Base-by-base conservation (phyloP, 441 rosid species). In the Kokia cookei region DNA sequence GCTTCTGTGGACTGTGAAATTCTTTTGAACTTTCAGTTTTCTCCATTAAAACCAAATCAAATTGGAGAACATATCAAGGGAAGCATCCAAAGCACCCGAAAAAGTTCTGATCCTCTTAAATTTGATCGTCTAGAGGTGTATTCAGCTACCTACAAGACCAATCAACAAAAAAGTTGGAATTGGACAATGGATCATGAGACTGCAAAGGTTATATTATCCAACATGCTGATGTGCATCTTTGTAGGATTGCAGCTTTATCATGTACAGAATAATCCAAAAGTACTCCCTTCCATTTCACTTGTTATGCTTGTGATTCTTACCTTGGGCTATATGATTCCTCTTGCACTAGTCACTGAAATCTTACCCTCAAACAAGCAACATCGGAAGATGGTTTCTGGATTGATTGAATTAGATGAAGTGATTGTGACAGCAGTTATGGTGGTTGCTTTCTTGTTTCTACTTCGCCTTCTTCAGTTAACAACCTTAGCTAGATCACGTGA, bases 1-100 rank as follows among this genome's bases (percentile, higher is more conserved):
- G 73, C n/a, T 5, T 66, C 58, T 12, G 10, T 40, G 62, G 87
- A 80, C 79, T 82, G 87, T 61, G 83, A 83, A 65, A 77, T 80
- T 42, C 77, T 76, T 24, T 42, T 82, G 60, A 82, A 24, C 17
- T 40, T 80, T 40, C 84, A 78, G 47, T 77, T 83, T 50, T 65
- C 80, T 62, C 84, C 82, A 2, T 15, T 78, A 19, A 22, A 59
- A 54, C 62, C 50, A 14, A 35, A 35, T 37, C 51, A 45, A 47
- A 74, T 42, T 24, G 75, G 75, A 40, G 69, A 75, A 22, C 15
- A 48, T 40, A 68, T 81, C 37, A 57, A 8, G 17, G 86, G 86
- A 76, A 83, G 60, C 37, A 82, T 85, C 7, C 73, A 66, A 78
- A 86, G 85, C 76, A 69, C 19, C 2, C 64, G 79, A 35, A 6